phyloP scores from a whole-genome alignment of 2,329 filamentous ascomycete species.

The Pseudonectria foliicola region DNA sequence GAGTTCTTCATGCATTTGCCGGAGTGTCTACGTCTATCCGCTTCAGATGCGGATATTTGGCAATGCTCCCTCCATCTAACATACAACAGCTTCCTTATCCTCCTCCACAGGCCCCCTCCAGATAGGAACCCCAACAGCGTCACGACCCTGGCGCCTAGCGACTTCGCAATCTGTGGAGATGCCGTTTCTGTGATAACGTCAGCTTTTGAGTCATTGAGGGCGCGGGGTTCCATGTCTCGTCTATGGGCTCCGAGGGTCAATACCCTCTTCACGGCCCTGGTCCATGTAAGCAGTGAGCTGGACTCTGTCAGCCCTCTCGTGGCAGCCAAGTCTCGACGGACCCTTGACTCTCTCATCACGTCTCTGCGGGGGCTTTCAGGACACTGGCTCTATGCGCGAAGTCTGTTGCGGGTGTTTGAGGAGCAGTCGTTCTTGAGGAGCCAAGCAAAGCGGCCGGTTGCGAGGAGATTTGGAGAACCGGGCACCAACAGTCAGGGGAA shows the following conservation, averaged over 20 bases:
- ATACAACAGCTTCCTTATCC: conserved; percentile 28
- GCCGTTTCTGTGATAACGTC: conserved; percentile 21
- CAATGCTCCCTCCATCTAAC: conserved; percentile 27
- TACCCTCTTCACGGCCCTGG: conserved; percentile 24
- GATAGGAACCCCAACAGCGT: conserved; percentile 6
- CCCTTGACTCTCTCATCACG: conserved; percentile 23
- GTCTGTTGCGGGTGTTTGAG: conserved; percentile 24
- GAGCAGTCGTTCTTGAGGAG: conserved; percentile 14
- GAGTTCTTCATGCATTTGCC: conserved; percentile 24
- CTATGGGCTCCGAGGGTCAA: conserved; percentile 25
- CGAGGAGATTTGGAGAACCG: conserved; percentile 4
- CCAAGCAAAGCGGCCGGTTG: conserved; percentile 1
- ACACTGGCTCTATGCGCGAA: conserved; percentile 27
- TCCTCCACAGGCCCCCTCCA: conserved; percentile 26
- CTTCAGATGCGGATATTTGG: conserved; percentile 19
- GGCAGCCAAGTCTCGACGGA: conserved; percentile 22
- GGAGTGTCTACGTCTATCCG: conserved; percentile 16
- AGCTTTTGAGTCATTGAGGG: conserved; percentile 23
- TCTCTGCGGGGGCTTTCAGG: conserved; percentile 20
- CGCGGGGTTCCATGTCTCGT: conserved; percentile 12
- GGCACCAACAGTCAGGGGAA: conserved; percentile 1
- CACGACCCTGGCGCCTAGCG: conserved; percentile 10
- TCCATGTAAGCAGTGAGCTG: conserved; percentile 22
- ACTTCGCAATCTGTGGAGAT: conserved; percentile 25
- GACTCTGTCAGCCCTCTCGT: conserved; percentile 24